Base-by-base conservation (phyloP, 345 rosid genomes). In the Lenwebbia sp. region DNA sequence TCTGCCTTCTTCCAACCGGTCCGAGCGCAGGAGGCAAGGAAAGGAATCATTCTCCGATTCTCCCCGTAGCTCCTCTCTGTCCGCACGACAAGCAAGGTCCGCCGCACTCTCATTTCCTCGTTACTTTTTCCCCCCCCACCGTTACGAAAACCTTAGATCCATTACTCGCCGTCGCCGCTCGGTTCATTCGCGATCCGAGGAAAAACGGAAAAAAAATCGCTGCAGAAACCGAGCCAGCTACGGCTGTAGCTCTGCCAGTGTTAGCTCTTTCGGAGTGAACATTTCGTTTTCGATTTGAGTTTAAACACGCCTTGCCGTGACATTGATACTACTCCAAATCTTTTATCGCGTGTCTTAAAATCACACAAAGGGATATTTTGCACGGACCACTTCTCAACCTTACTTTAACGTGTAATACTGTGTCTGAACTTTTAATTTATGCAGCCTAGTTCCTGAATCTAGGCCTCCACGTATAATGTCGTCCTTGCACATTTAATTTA, bases 311-410 rank as follows among this genome's bases (percentile, higher is more conserved):
- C 23, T 2, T 14, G 54, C 54, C 54, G 54, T 14, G 50, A 47
- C 50, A 47, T 8, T 1, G 54, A 0, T 0, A 4, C 14, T 33
- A 2, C 40, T 33, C 44, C 3, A 2, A 5, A 33, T 65, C 41
- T 30, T 17, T 65, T 33, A 0, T 30, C 17, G 23, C 4, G 11
- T 28, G 3, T 3, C 1, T 0, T 7, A 15, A 0, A 30, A 62
- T 62, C 5, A 6, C 8, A 14, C 41, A 40, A 3, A 21, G 40
- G 15, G 5, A 60, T 60, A 0, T 56, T 56, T 56, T 56, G 14
- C n/a, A n/a, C n/a, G n/a, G n/a, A n/a, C n/a, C n/a, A n/a, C n/a
- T n/a, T n/a, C n/a, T n/a, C n/a, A n/a, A n/a, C n/a, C n/a, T n/a
- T n/a, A n/a, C 1, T 56, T 56, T 25, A 26, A 25, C 11, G 13